phyloP scores from a whole-genome alignment of 2,329 filamentous ascomycete genomes.

The Clarireedia paspali region DNA sequence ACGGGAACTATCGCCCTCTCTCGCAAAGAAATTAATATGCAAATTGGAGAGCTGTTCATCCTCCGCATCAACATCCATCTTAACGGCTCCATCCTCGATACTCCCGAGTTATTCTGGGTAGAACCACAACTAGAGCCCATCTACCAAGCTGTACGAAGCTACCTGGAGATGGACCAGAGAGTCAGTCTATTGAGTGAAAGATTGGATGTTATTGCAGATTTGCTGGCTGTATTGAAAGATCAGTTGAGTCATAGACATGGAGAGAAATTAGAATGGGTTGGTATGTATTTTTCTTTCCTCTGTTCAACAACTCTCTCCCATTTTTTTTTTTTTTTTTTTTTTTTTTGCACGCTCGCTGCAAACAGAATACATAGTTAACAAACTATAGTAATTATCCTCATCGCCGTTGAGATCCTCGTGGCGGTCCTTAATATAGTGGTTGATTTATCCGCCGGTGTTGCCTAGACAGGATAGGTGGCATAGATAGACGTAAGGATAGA shows the following conservation, averaged over 20 bases:
- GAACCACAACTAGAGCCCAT: constrained; percentile 95
- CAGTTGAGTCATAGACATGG: constrained; percentile 90
- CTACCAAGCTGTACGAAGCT: constrained; percentile 90
- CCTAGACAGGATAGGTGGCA: not conserved
- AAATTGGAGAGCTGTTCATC: constrained; percentile 97
- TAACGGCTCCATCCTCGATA: constrained; percentile 92
- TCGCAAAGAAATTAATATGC: constrained; percentile 94
- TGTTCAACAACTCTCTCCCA: not conserved
- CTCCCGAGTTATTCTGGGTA: constrained; percentile 96
- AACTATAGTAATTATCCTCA: constrained; percentile 75
- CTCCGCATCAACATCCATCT: constrained; percentile 96
- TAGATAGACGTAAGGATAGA: no score
- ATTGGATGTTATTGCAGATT: constrained; percentile 85
- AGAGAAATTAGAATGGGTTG: constrained; percentile 84
- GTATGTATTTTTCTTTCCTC: constrained; percentile 41
- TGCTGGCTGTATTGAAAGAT: constrained; percentile 89
- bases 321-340: not conserved
- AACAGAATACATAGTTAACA: constrained; percentile 4
- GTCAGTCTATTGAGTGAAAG: constrained; percentile 84
- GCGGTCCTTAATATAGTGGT: constrained; percentile 92
- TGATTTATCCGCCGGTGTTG: constrained; percentile 67
- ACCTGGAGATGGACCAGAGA: constrained; percentile 96
- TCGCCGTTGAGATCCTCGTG: constrained; percentile 90
- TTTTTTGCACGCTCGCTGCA: not conserved
- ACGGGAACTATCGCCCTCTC: constrained; percentile 89